phyloP scores from a whole-genome alignment of 495 filamentous ascomycete species.

The Glonium stellatum region DNA sequence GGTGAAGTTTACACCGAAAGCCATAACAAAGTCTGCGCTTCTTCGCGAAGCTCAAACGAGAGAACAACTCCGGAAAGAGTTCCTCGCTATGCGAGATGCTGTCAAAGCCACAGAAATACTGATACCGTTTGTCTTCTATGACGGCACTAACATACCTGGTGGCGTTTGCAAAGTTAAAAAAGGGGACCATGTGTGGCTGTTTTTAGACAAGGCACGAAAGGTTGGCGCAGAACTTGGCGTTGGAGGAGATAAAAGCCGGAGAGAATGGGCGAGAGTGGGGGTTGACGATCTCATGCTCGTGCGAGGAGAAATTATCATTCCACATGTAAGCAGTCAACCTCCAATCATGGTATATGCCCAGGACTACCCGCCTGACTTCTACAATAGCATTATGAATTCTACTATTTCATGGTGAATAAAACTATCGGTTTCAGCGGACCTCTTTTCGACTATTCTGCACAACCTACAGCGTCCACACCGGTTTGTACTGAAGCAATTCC shows the following conservation, averaged over 20 bases:
- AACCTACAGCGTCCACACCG: conserved; percentile 31
- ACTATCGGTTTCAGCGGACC: conserved; percentile 62
- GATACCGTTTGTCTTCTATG: conserved; percentile 96
- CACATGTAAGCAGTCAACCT: conserved; percentile 63
- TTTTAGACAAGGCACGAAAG: conserved; percentile 83
- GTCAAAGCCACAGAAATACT: conserved; percentile 85
- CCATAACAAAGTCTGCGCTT: conserved; percentile 78
- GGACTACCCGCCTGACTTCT: neutral
- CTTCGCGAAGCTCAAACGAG: conserved; percentile 73
- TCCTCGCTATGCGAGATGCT: conserved; percentile 71
- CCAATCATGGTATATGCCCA: neutral
- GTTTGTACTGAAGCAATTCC: conserved; percentile 1
- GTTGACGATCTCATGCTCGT: conserved; percentile 98
- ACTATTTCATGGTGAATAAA: conserved; percentile 92
- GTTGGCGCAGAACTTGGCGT: conserved; percentile 78
- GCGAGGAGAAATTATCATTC: conserved; percentile 83
- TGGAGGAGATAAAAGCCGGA: conserved; percentile 51
- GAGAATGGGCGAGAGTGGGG: conserved; percentile 87
- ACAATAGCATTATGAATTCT: conserved; percentile 84
- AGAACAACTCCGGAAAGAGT: conserved; percentile 79
- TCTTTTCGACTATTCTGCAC: conserved; percentile 71
- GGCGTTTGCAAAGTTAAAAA: conserved; percentile 82
- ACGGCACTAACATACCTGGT: conserved; percentile 89
- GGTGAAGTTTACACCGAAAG: conserved; percentile 63
- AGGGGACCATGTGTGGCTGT: conserved; percentile 83